Evolutionary conservation across 129 eudicot species (phyloP), one percentile per base, ranked within the genome.

Genomic region (Mikania micrantha): DNA sequence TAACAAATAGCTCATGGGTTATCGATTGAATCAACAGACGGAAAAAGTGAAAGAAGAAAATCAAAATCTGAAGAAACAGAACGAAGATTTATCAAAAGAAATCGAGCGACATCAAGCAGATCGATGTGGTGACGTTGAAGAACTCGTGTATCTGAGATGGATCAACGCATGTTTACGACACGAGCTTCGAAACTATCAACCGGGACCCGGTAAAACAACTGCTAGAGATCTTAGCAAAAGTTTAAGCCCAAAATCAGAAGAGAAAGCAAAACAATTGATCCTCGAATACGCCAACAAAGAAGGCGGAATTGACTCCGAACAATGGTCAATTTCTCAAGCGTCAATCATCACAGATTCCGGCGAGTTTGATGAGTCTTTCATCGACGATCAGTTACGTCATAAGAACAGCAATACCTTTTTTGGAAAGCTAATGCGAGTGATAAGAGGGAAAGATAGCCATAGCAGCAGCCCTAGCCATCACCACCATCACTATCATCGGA

Each of bases 141-240:
- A 91, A 69, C 80, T 88, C 11, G 96, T 91, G 2, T 85, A 91
- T 60, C 90, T 91, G 19, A 83, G 84, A 40, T 91, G 98, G 98
- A 42, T 91, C 25, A 91, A 91, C 16, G 98, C 96, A 5, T 92
- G 98, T 69, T 78, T 92, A 48, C 80, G 98, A 35, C 73, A 84
- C 61, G 98, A 92, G 64, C 74, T 92, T 38, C 80, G 91, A 31
- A 85, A 92, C 76, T 84, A 80, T 45, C 84, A 82, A 63, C 91
- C 98, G 0, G 74, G 69, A 49, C 81, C 71, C 1, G 91, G 88
- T 60, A 82, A 88, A 84, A 85, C 95, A 69, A 83, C 70, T 15
- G 96, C 91, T 13, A 65, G 84, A 66, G 95, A 92, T 68, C 90
- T 92, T 28, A 92, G 91, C 72, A 88, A 77, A 72, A 49, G 86